These are phyloP conservation scores for Amanita inopinata DNA, from an alignment of 768 basidiomycete species.

Conservation along the genomic window DNA sequence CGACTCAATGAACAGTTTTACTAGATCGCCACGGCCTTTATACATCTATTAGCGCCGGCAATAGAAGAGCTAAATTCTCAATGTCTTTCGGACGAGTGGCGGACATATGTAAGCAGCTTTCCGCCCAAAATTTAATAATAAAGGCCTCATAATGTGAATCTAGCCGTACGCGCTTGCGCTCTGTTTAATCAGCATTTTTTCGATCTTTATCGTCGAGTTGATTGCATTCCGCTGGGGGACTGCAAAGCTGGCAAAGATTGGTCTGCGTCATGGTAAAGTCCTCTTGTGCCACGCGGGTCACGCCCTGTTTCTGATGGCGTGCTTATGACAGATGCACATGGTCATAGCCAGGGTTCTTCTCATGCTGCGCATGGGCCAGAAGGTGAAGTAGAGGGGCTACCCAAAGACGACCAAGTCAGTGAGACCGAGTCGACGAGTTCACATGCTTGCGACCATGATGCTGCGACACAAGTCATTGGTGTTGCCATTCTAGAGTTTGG, in stretches of 20 bases:
- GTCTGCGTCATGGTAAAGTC: constrained; percentile 47
- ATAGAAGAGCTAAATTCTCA: constrained; percentile 57
- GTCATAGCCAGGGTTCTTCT: constrained; percentile 42
- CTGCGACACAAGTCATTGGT: constrained; percentile 69
- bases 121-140: background rate
- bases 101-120: constrained; percentile 49
- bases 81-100: constrained; percentile 68
- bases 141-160: background rate
- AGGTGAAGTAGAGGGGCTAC: constrained; percentile 13
- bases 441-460: constrained; percentile 27
- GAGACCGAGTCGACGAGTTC: constrained; percentile 23
- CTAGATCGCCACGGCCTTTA: constrained; percentile 85
- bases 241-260: constrained; percentile 55
- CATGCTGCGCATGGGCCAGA: constrained; percentile 71
- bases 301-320: background rate
- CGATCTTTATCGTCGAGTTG: constrained; percentile 78
- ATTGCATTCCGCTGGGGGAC: constrained; percentile 84
- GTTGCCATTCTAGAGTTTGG: constrained; percentile 93
- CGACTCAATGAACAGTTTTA: constrained; percentile 5
- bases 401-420: constrained; percentile 11
- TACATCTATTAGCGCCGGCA: constrained; percentile 73
- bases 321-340: constrained; percentile 46
- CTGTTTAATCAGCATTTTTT: constrained; percentile 72
- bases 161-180: constrained; percentile 80
- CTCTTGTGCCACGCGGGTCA: no score